These are phyloP conservation scores for Nothophytophthora sp. DNA, from an alignment of 352 stramenopile genomes.

Conservation along the genomic window DNA sequence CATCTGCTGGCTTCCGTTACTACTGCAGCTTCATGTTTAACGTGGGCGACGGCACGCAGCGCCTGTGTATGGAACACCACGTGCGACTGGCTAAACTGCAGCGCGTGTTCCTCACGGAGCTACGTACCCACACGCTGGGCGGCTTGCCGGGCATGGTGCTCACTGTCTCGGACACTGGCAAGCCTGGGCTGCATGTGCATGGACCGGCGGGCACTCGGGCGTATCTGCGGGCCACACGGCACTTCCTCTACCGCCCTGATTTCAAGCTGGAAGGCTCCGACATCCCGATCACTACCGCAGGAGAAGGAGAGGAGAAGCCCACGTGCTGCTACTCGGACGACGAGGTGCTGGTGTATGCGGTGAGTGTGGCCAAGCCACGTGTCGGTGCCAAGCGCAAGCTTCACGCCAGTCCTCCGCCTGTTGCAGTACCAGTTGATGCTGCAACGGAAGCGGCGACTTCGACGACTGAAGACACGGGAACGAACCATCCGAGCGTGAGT, in stretches of 20 bases:
- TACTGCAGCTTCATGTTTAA: constrained; percentile 86
- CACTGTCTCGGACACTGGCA: constrained; percentile 88
- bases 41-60: constrained; percentile 87
- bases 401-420: constrained; percentile 19
- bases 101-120: constrained; percentile 85
- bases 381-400: constrained; percentile 65
- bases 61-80: constrained; percentile 92
- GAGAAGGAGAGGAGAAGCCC: constrained; percentile 2
- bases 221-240: constrained; percentile 79
- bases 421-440: too few relatives aligned
- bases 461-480: constrained; percentile 5
- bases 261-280: constrained; percentile 59
- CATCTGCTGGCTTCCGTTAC: too few relatives aligned
- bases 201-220: constrained; percentile 65
- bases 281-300: constrained; percentile 2
- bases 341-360: constrained; percentile 52
- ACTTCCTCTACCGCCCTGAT: constrained; percentile 76
- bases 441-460: too few relatives aligned
- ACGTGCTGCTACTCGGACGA: constrained; percentile 51
- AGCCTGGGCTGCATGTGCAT: constrained; percentile 67
- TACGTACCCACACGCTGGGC: constrained; percentile 76
- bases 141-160: constrained; percentile 88
- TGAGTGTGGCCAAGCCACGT: constrained; percentile 33
- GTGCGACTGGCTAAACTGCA: constrained; percentile 84
- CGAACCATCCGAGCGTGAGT: constrained; percentile 47